phyloP scores from a whole-genome alignment of 139 green algal genomes.

The Chlamydomonas sp. region DNA sequence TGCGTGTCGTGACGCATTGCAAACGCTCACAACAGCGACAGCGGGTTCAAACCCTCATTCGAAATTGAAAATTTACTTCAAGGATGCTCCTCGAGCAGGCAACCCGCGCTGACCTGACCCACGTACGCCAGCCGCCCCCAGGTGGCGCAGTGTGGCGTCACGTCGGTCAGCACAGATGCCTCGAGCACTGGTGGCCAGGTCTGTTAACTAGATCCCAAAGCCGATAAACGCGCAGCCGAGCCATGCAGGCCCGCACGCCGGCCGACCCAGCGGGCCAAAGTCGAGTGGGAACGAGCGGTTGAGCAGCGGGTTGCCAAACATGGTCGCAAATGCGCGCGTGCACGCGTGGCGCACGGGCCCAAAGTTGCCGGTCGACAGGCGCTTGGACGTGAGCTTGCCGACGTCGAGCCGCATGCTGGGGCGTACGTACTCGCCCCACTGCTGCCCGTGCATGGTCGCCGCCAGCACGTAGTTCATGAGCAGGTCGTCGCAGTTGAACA shows the following conservation, averaged over 20 bases:
- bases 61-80: too few species aligned
- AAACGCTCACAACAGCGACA: too few species aligned
- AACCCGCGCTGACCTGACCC: too few species aligned
- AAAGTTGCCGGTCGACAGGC: constrained; percentile 19
- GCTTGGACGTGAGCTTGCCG: constrained; percentile 16
- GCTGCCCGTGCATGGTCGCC: background rate
- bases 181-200: too few species aligned
- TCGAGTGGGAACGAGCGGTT: constrained; percentile 11
- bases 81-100: too few species aligned
- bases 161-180: too few species aligned
- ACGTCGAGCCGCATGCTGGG: constrained; percentile 27
- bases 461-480: constrained; percentile 48
- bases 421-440: constrained; percentile 19
- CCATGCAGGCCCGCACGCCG: constrained; percentile 2
- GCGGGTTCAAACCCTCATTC: too few species aligned
- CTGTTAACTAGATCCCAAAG: too few species aligned
- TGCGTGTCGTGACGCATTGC: too few species aligned
- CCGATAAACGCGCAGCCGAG: constrained; percentile 25
- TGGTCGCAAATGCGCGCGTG: constrained; percentile 18
- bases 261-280: constrained; percentile 1
- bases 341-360: constrained; percentile 7
- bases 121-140: too few species aligned
- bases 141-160: too few species aligned
- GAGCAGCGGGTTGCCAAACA: constrained; percentile 25
- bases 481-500: constrained; percentile 51